A percentile compares a stretch with the other conserved stretches of the same genome.
Conservation (phyloP, 768 basidiomycete genomes). For the Hortiboletus campestris region DNA sequence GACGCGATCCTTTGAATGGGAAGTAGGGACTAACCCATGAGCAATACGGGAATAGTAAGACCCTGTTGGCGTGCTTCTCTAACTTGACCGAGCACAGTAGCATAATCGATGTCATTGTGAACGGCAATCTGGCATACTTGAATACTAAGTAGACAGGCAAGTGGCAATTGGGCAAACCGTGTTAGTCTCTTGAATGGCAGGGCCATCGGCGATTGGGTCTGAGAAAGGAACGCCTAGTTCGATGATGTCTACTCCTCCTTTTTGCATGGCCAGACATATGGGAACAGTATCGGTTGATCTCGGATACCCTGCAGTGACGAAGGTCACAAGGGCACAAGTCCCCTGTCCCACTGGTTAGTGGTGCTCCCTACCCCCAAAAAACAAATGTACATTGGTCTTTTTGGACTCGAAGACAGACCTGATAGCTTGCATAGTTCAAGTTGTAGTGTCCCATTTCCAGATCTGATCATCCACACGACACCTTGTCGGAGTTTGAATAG, state of each 20-base stretch:
- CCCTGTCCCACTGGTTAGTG: slow-evolving; percentile 24
- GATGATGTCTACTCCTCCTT: slow-evolving; percentile 91
- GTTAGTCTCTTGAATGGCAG: slow-evolving; percentile 89
- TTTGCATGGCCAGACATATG: slow-evolving; percentile 87
- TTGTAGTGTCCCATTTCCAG: neutral
- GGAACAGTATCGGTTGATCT: slow-evolving; percentile 76
- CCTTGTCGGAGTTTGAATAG: slow-evolving; percentile 5
- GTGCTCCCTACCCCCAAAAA: neutral
- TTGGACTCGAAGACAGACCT: slow-evolving; percentile 27
- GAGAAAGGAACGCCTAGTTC: slow-evolving; percentile 82
- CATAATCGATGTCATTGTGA: slow-evolving; percentile 75
- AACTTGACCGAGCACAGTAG: slow-evolving; percentile 69
- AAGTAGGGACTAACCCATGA: slow-evolving; percentile 23
- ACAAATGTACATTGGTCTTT: slow-evolving; percentile 15
- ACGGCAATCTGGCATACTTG: slow-evolving; percentile 68
- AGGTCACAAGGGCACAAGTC: slow-evolving; percentile 70
- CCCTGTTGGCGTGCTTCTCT: slow-evolving; percentile 79
- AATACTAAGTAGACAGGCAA: neutral
- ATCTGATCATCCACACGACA: too few relatives aligned
- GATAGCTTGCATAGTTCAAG: slow-evolving; percentile 28
- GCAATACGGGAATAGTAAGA: slow-evolving; percentile 76
- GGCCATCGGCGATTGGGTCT: slow-evolving; percentile 95
- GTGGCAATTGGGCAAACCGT: slow-evolving; percentile 45
- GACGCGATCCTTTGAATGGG: neutral
- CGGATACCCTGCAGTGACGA: slow-evolving; percentile 94